Conservation (phyloP, 352 stramenopile genomes). For the Phytophthora pseudosyringae region DNA sequence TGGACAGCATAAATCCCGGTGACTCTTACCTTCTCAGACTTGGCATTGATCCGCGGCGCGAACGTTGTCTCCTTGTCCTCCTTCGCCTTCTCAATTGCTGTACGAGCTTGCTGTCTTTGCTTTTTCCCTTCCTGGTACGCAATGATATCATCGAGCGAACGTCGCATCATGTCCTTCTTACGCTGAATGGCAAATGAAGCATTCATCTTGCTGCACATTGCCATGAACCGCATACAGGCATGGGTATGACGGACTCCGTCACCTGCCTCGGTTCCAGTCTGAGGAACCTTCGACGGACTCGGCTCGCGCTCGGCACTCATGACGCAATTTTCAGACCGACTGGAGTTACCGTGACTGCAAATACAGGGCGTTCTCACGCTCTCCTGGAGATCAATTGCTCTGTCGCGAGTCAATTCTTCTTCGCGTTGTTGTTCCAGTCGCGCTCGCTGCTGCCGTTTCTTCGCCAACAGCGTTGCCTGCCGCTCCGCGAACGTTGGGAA, state of each 20-base stretch:
- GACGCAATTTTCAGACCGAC: constrained; percentile 19
- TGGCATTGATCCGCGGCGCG: constrained; percentile 53
- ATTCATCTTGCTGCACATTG: constrained; percentile 61
- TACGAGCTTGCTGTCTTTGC: constrained; percentile 44
- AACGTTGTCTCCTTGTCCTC: constrained; percentile 55
- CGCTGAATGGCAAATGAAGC: constrained; percentile 46
- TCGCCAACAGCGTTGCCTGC: constrained; percentile 31
- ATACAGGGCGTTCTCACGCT: constrained; percentile 53
- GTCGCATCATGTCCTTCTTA: constrained; percentile 55
- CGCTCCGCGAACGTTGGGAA: constrained; percentile 53
- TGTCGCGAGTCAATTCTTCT: constrained; percentile 26
- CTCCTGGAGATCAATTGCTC: constrained; percentile 39
- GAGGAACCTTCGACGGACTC: constrained; percentile 21
- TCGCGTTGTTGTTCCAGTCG: constrained; percentile 32
- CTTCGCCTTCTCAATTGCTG: constrained; percentile 32
- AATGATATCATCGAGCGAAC: constrained; percentile 64
- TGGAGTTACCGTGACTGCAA: constrained; percentile 43
- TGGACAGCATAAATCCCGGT: neutral
- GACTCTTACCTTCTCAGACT: constrained; percentile 48
- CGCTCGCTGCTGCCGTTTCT: constrained; percentile 39
- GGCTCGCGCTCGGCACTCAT: constrained; percentile 8
- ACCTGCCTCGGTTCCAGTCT: constrained; percentile 6
- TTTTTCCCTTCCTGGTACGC: constrained; percentile 53
- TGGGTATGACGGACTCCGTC: constrained; percentile 37
- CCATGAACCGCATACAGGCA: constrained; percentile 58